These are phyloP conservation scores for Wickerhamomyces bovis DNA, from an alignment of 805 yeast genomes.

Conservation along the genomic window DNA sequence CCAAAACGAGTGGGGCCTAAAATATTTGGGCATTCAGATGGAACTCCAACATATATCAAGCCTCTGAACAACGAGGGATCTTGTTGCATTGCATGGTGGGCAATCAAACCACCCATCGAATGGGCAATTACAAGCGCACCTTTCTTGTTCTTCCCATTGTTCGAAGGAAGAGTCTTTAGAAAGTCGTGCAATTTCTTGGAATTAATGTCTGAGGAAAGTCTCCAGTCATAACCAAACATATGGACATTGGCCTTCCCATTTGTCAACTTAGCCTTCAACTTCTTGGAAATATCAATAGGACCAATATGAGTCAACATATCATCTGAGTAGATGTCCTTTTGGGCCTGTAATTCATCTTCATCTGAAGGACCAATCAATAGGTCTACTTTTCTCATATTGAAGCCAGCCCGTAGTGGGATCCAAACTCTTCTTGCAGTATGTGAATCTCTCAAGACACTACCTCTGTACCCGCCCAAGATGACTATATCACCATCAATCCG, in stretches of 20 bases:
- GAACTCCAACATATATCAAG: constrained; percentile 75
- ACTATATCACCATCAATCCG: constrained; percentile 73
- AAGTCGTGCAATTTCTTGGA: constrained; percentile 46
- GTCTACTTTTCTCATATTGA: constrained; percentile 65
- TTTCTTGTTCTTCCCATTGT: constrained; percentile 38
- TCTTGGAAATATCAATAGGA: constrained; percentile 73
- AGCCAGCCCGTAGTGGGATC: constrained; percentile 85
- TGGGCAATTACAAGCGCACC: constrained; percentile 76
- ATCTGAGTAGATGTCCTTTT: constrained; percentile 54
- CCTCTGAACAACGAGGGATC: constrained; percentile 69
- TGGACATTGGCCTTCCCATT: constrained; percentile 58
- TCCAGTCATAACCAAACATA: constrained; percentile 93
- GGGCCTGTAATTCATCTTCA: constrained; percentile 59
- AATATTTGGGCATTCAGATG: constrained; percentile 78
- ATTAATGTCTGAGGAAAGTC: constrained; percentile 58
- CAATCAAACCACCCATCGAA: constrained; percentile 89
- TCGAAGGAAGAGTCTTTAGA: constrained; percentile 37
- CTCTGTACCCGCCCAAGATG: constrained; percentile 84
- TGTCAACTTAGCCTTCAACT: constrained; percentile 48
- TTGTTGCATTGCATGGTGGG: constrained; percentile 70
- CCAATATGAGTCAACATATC: constrained; percentile 80
- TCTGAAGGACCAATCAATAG: constrained; percentile 66
- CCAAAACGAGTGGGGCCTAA: constrained; percentile 82
- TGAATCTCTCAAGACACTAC: constrained; percentile 65
- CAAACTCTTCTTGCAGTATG: constrained; percentile 64